Evolutionary conservation across 257 asterid genomes (phyloP).

Genomic region (Coffea eugenioides): DNA sequence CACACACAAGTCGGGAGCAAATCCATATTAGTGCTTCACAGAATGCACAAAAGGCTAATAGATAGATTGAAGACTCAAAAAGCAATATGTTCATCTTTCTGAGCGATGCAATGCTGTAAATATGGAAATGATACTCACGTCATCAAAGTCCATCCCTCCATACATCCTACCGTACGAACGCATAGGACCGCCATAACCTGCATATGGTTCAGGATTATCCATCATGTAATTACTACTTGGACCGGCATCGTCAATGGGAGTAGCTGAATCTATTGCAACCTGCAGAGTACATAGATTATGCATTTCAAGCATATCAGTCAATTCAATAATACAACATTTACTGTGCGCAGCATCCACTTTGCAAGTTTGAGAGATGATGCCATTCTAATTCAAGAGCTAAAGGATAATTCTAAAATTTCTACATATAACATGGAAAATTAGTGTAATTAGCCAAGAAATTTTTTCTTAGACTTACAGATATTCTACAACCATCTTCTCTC

Average conservation of each 20-base stretch:
- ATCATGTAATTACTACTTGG: constrained; percentile 63
- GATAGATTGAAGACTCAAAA: not conserved
- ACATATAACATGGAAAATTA: not conserved
- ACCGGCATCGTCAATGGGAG: constrained; percentile 93
- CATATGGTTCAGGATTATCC: constrained; percentile 75
- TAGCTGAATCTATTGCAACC: constrained; percentile 99
- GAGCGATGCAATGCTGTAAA: constrained; percentile 8
- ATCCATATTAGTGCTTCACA: not conserved
- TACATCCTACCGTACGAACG: constrained; percentile 88
- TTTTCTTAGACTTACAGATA: not conserved
- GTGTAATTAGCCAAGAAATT: not conserved
- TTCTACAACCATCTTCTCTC: not conserved
- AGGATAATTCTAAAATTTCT: not conserved
- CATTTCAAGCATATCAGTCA: not conserved
- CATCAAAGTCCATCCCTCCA: constrained; percentile 80
- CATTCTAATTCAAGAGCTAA: not conserved
- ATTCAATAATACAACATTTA: not conserved
- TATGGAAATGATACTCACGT: constrained; percentile 56
- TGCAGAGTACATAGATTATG: constrained; percentile 22
- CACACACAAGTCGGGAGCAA: not conserved
- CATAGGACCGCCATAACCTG: constrained; percentile 75
- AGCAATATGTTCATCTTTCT: not conserved
- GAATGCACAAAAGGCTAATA: not conserved
- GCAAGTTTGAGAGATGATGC: not conserved
- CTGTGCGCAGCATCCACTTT: not conserved